Conservation (phyloP, 331 rosid species). For the Cydonia oblonga region DNA sequence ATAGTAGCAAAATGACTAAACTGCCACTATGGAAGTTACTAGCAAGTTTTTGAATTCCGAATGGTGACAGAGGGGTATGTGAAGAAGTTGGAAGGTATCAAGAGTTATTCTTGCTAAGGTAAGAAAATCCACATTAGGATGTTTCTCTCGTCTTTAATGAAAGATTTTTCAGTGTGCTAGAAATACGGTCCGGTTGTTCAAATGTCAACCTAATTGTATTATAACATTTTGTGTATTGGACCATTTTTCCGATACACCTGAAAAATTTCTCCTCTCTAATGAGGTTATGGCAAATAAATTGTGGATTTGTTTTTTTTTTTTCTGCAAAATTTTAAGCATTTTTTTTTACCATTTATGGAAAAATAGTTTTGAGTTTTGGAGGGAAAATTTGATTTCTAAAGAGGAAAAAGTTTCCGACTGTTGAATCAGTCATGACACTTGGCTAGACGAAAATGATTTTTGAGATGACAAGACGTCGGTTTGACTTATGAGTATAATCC, state of each 20-base stretch:
- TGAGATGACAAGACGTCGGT: too few species aligned
- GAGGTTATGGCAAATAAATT: neutral
- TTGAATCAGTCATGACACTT: neutral
- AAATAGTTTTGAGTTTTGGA: neutral
- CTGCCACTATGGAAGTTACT: slow-evolving; percentile 34
- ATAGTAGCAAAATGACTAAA: slow-evolving; percentile 35
- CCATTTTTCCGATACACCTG: rapidly evolving
- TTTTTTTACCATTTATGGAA: neutral
- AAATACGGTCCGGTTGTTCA: rapidly evolving
- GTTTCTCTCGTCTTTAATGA: neutral
- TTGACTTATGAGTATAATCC: too few species aligned
- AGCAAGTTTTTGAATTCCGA: slow-evolving; percentile 11
- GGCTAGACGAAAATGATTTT: neutral
- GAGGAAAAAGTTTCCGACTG: neutral
- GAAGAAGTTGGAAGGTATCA: neutral
- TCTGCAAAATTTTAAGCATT: neutral
- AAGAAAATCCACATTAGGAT: neutral
- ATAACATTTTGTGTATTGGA: rapidly evolving
- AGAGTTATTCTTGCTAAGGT: neutral
- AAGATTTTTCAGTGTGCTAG: neutral
- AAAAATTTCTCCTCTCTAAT: neutral
- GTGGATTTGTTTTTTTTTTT: neutral
- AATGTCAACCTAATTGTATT: too few species aligned
- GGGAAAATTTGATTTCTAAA: neutral
- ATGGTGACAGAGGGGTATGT: neutral